Base-by-base conservation (phyloP, 495 filamentous ascomycete species). In the Podospora tetraspora region DNA sequence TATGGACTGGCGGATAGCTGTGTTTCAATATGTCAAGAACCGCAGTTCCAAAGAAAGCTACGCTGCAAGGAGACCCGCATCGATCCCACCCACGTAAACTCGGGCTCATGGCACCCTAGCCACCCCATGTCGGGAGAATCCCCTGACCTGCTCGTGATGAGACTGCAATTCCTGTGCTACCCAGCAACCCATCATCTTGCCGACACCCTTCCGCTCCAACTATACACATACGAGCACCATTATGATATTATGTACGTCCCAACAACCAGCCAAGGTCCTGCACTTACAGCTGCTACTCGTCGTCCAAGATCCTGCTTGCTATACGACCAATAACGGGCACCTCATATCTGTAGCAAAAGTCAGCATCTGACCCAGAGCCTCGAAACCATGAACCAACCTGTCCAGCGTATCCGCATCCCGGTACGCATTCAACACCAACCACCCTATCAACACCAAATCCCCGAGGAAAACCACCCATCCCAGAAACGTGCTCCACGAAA, bases 241-340 rank as follows among this genome's bases (percentile, higher is more conserved):
- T 57, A 27, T 25, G 34, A 64, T 65, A 62, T 52, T 63, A 61
- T 61, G 30, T 69, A 57, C 59, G 30, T 5, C 37, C n/a, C 16
- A 34, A 60, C 21, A 62, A 59, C 21, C 13, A 64, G 13, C 19
- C 43, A 43, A 63, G 43, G 52, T 24, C 23, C 62, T 21, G 57
- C n/a, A 22, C 19, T n/a, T 7, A 21, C 56, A 24, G 25, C 52
- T 25, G 21, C 68, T 79, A 98, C 82, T 98, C 94, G 77, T 96
- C 90, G 79, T 98, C 94, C 67, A 98, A 84, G 78, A 97, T 93
- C 24, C 90, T 90, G 80, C 91, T 97, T 52, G 94, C 94, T 76
- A 97, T 82, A 37, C 81, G 81, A 10, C 92, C 92, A 74, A 97
- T 90, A 77, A 96, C 86, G 3, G 94, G 94, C n/a, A 97, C 86